Conservation (phyloP, 306 rosid genomes). For the Vachellia collinsii region DNA sequence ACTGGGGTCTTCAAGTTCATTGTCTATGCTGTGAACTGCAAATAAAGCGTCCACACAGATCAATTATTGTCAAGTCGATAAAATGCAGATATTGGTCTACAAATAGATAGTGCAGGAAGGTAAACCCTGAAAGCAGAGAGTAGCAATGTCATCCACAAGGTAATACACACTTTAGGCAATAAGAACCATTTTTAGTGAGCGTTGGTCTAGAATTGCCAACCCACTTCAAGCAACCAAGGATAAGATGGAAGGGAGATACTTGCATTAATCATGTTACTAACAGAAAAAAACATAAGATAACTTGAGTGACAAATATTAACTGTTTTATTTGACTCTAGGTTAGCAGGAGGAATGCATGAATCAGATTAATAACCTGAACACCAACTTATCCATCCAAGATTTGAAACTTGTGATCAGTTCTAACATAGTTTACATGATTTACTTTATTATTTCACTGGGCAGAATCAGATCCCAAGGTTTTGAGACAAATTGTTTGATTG, state of each 20-base stretch:
- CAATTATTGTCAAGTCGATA: neutral
- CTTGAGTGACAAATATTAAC: neutral
- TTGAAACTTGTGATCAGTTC: neutral
- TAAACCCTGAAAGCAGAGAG: conserved; percentile 25
- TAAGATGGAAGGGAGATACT: neutral
- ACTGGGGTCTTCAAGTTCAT: conserved; percentile 78
- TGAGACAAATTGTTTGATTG: conserved; percentile 2
- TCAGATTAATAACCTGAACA: neutral
- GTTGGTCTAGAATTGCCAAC: neutral
- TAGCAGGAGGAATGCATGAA: neutral
- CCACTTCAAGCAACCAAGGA: conserved; percentile 18
- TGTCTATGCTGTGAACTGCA: conserved; percentile 82
- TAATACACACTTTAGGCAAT: conserved; percentile 6
- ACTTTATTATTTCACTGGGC: conserved; percentile 1
- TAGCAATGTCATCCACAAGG: conserved; percentile 21
- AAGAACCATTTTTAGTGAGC: neutral
- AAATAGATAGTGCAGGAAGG: conserved; percentile 13
- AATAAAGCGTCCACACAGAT: conserved; percentile 33
- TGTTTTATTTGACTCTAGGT: neutral
- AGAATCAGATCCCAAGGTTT: neutral
- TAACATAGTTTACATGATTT: neutral
- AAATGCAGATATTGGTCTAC: neutral
- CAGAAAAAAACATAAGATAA: neutral
- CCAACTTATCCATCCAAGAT: neutral
- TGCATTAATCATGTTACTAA: conserved; percentile 8